Conservation (phyloP, 2,329 filamentous ascomycete species). For the Dendryphion nanum region DNA sequence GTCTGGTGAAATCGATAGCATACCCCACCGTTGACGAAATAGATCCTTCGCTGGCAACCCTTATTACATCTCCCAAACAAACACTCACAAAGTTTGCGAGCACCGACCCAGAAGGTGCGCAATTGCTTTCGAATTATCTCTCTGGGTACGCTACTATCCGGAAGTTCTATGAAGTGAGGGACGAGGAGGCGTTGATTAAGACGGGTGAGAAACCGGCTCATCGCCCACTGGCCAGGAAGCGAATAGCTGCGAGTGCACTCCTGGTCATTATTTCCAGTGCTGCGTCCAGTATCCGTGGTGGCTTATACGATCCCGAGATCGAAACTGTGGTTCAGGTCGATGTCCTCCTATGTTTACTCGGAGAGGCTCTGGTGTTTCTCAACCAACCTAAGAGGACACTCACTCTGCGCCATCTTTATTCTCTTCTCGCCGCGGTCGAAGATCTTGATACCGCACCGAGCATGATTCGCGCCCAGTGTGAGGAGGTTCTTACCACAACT, state of each 20-base stretch:
- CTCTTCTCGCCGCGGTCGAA: slow-evolving; percentile 73
- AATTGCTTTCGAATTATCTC: slow-evolving; percentile 78
- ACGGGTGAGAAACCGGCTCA: slow-evolving; percentile 41
- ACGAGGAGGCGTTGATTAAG: slow-evolving; percentile 55
- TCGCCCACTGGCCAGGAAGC: slow-evolving; percentile 60
- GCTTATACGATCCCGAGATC: slow-evolving; percentile 76
- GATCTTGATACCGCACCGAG: slow-evolving; percentile 74
- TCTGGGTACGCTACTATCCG: slow-evolving; percentile 91
- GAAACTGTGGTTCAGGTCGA: slow-evolving; percentile 87
- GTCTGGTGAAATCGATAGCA: slow-evolving; percentile 77
- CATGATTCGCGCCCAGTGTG: slow-evolving; percentile 70
- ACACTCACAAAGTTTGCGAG: slow-evolving; percentile 71
- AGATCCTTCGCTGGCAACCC: slow-evolving; percentile 66
- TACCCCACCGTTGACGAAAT: slow-evolving; percentile 72
- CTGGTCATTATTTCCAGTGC: slow-evolving; percentile 82
- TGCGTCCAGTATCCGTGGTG: slow-evolving; percentile 86
- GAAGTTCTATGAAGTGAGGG: slow-evolving; percentile 85
- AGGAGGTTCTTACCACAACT: slow-evolving; percentile 75
- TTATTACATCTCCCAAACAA: slow-evolving; percentile 70
- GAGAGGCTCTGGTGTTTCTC: slow-evolving; percentile 78
- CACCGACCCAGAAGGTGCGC: slow-evolving; percentile 76
- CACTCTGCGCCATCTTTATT: slow-evolving; percentile 69
- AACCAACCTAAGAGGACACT: slow-evolving; percentile 62
- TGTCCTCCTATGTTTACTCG: slow-evolving; percentile 77
- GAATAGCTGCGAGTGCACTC: slow-evolving; percentile 70